Percentiles rank a stretch among this genome's conserved stretches.
These are phyloP conservation scores for Didymella glomerata DNA, from an alignment of 2,329 filamentous ascomycete species.

Conservation along the genomic window DNA sequence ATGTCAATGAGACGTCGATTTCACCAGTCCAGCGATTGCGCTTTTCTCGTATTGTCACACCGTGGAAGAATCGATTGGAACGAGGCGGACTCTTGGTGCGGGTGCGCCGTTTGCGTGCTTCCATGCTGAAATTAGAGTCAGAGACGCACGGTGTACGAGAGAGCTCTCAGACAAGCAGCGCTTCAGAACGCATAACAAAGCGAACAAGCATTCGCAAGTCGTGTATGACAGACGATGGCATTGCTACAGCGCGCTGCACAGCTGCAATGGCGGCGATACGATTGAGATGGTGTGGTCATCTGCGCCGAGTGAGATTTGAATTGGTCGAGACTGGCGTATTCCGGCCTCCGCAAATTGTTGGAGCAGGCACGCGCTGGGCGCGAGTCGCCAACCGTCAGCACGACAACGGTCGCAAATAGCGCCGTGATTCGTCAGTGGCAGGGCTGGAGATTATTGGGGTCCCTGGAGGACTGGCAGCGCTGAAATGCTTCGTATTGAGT, in stretches of 20 bases:
- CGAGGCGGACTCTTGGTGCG: constrained; percentile 2
- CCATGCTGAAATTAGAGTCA: not conserved
- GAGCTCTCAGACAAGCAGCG: constrained; percentile 4
- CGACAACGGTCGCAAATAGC: constrained; percentile 5
- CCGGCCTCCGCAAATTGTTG: constrained; percentile 21
- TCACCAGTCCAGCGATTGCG: not conserved
- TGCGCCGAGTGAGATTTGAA: constrained; percentile 13
- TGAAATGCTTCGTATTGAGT: constrained; percentile 26
- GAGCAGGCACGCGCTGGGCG: constrained; percentile 19
- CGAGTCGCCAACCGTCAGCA: constrained; percentile 12
- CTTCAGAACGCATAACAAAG: constrained; percentile 10
- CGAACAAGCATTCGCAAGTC: constrained; percentile 9
- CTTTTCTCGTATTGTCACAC: not conserved
- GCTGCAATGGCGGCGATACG: not conserved
- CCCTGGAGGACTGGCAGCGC: constrained; percentile 17
- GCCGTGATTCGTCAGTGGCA: constrained; percentile 7
- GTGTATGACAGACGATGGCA: constrained; percentile 5
- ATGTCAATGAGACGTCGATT: constrained; percentile 16
- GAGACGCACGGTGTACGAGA: constrained; percentile 12
- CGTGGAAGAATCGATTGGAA: not conserved
- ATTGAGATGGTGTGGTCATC: constrained; percentile 1
- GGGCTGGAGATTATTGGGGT: constrained; percentile 19
- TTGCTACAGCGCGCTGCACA: constrained; percentile 1
- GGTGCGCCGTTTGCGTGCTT: constrained; percentile 7
- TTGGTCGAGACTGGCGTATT: constrained; percentile 16